phyloP scores from a whole-genome alignment of 2,329 filamentous ascomycete genomes.

The Mycosphaerella arachidis region DNA sequence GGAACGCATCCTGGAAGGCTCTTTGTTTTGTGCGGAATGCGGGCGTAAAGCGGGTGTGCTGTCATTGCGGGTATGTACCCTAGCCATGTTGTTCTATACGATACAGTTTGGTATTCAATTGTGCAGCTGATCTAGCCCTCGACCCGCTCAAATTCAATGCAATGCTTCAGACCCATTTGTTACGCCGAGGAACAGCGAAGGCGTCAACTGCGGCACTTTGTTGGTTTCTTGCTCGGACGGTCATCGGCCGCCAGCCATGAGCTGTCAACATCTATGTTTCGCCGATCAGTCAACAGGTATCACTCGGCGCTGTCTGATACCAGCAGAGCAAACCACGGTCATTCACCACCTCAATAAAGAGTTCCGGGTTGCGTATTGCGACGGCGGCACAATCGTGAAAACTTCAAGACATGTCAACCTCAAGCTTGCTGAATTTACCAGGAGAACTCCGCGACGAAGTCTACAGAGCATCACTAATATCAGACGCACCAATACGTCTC shows the following conservation, averaged over 20 bases:
- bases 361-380: no score
- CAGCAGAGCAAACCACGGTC: background rate
- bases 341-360: no score
- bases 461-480: background rate
- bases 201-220: background rate
- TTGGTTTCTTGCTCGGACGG: background rate
- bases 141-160: no score
- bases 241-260: background rate
- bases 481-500: background rate
- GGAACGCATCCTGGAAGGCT: background rate
- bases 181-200: no score
- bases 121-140: background rate
- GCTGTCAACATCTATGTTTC: background rate
- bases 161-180: no score
- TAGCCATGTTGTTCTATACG: background rate
- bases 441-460: background rate
- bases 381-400: no score
- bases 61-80: slow-evolving; percentile 1
- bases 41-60: background rate
- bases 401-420: background rate
- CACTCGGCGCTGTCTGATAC: background rate
- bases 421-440: background rate
- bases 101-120: background rate
- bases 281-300: background rate
- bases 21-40: background rate